Evolutionary conservation across 2,329 filamentous ascomycete genomes (phyloP).

Genomic region (Arachnopeziza araneosa): DNA sequence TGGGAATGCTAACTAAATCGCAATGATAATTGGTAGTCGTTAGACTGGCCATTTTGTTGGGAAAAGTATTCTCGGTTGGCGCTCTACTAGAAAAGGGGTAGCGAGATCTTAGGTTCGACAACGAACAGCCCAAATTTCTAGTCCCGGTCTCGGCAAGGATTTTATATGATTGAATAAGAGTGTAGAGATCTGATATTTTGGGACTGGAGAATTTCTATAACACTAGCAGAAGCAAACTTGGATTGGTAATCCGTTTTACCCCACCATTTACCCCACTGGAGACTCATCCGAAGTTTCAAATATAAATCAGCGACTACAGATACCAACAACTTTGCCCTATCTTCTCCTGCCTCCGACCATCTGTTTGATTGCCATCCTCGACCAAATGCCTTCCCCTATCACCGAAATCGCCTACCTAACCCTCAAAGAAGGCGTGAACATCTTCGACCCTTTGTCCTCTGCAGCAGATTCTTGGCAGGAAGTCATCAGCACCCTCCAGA

Average conservation of each 20-base stretch:
- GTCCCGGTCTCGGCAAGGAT: too few species aligned
- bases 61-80: neutral
- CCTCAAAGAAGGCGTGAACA: constrained; percentile 30
- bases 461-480: constrained; percentile 29
- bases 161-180: too few species aligned
- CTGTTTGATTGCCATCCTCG: neutral
- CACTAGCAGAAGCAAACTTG: too few species aligned
- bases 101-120: neutral
- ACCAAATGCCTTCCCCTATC: constrained; percentile 1
- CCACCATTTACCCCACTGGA: neutral
- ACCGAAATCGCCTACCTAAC: constrained; percentile 37
- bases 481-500: constrained; percentile 30
- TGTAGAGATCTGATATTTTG: too few species aligned
- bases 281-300: neutral
- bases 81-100: neutral
- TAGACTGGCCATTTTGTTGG: too few species aligned
- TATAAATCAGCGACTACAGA: neutral
- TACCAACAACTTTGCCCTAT: neutral
- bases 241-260: neutral
- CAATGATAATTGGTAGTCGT: too few species aligned
- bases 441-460: constrained; percentile 22
- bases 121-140: too few species aligned
- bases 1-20: too few species aligned
- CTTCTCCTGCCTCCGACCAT: neutral
- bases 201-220: too few species aligned